Percentiles rank a stretch among this genome's conserved stretches.
Conservation (phyloP, 306 rosid genomes). For the Gastrolobium bilobum region DNA sequence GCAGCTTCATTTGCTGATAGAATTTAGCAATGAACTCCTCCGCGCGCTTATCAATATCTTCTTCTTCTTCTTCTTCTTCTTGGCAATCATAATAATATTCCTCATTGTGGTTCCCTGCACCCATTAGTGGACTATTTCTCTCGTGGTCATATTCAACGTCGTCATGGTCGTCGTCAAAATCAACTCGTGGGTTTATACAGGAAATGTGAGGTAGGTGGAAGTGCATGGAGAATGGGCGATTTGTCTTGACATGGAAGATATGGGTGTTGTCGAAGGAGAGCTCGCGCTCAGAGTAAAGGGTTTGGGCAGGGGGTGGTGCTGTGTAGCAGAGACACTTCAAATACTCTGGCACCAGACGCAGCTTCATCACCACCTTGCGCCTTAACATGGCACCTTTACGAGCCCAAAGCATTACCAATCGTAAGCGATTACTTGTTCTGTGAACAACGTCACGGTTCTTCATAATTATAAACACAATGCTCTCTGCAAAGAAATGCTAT, state of each 20-base stretch:
- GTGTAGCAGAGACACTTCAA: constrained; percentile 47
- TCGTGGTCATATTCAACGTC: background rate
- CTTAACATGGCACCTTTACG: constrained; percentile 63
- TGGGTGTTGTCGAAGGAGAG: constrained; percentile 73
- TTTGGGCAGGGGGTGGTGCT: constrained; percentile 1
- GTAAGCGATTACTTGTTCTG: constrained; percentile 61
- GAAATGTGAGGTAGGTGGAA: constrained; percentile 58
- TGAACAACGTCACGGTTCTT: constrained; percentile 43
- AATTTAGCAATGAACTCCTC: constrained; percentile 72
- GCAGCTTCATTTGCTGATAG: constrained; percentile 69
- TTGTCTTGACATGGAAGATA: constrained; percentile 51
- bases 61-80: constrained; percentile 8
- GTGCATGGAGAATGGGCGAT: constrained; percentile 51
- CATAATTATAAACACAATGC: background rate
- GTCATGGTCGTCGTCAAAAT: constrained; percentile 40
- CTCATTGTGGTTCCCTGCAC: constrained; percentile 2
- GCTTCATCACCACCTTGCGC: constrained; percentile 53
- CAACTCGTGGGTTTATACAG: constrained; percentile 59
- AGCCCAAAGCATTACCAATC: constrained; percentile 63
- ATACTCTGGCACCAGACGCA: constrained; percentile 55
- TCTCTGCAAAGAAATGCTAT: background rate
- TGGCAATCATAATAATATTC: background rate
- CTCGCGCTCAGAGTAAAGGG: constrained; percentile 62
- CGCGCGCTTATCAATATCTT: constrained; percentile 59
- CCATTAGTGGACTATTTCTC: constrained; percentile 41